A percentile compares a stretch with the other conserved stretches of the same genome.
These are phyloP conservation scores for Pleurotus citrinopileatus DNA, from an alignment of 768 basidiomycete species.

Conservation along the genomic window DNA sequence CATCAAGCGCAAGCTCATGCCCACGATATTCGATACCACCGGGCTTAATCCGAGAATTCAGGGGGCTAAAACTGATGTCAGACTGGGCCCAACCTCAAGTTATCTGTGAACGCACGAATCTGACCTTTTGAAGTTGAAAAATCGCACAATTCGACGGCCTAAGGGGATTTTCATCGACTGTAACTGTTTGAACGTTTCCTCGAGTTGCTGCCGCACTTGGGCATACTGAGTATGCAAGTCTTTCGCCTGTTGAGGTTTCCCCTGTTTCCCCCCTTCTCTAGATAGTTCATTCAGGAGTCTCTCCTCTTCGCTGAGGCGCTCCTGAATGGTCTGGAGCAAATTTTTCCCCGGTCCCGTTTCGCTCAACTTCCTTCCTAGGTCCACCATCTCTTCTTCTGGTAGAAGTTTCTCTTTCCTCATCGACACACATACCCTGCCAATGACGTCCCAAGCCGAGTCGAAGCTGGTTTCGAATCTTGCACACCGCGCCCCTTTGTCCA, in stretches of 20 bases:
- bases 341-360: not conserved
- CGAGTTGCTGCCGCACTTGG: constrained; percentile 2
- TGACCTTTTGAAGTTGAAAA: not conserved
- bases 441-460: constrained; percentile 5
- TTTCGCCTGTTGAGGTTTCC: too few relatives aligned
- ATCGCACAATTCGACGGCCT: constrained; percentile 1
- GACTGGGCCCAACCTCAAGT: not conserved
- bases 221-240: not conserved
- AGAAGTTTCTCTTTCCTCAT: not conserved
- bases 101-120: not conserved
- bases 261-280: too few relatives aligned
- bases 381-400: not conserved
- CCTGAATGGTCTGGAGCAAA: not conserved
- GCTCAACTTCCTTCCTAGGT: not conserved
- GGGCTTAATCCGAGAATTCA: too few relatives aligned
- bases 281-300: not conserved
- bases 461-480: constrained; percentile 39
- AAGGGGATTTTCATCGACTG: not conserved
- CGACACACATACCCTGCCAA: too few relatives aligned
- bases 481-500: constrained; percentile 21
- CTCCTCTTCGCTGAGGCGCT: not conserved
- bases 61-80: too few relatives aligned
- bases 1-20: too few relatives aligned
- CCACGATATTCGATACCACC: too few relatives aligned
- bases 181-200: not conserved